phyloP scores from a whole-genome alignment of 441 rosid genomes.

The Adansonia madagascariensis region DNA sequence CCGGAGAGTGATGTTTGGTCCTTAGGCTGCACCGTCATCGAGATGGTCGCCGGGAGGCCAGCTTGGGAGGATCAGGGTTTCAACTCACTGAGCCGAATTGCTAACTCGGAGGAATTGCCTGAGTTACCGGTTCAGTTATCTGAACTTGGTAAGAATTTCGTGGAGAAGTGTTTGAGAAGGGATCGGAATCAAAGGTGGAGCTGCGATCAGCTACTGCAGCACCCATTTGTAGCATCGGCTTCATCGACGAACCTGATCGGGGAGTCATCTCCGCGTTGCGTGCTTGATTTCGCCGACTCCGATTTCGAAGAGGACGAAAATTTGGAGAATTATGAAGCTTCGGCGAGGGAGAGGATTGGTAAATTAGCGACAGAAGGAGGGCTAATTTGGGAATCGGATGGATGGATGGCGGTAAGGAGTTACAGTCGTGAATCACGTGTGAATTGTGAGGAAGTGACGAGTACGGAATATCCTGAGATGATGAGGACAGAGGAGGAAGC shows the following conservation, averaged over 20 bases:
- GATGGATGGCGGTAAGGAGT: slow-evolving; percentile 61
- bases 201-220: slow-evolving; percentile 67
- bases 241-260: slow-evolving; percentile 19
- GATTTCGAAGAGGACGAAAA: slow-evolving; percentile 40
- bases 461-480: slow-evolving; percentile 39
- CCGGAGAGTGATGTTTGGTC: slow-evolving; percentile 87
- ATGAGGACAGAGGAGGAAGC: slow-evolving; percentile 32
- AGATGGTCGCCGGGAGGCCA: slow-evolving; percentile 70
- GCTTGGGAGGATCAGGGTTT: slow-evolving; percentile 66
- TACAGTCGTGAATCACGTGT: slow-evolving; percentile 19
- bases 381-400: slow-evolving; percentile 60
- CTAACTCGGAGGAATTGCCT: slow-evolving; percentile 54
- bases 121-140: slow-evolving; percentile 47
- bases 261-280: slow-evolving; percentile 69
- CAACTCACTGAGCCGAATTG: slow-evolving; percentile 54
- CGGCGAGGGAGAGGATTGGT: slow-evolving; percentile 47
- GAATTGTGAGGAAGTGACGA: slow-evolving; percentile 25
- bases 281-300: slow-evolving; percentile 56
- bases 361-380: slow-evolving; percentile 40
- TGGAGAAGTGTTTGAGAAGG: slow-evolving; percentile 59
- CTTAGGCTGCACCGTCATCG: slow-evolving; percentile 72
- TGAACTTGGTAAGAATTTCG: slow-evolving; percentile 56
- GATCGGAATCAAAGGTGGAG: slow-evolving; percentile 61
- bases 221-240: slow-evolving; percentile 55
- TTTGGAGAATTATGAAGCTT: slow-evolving; percentile 18